A percentile compares a stretch with the other conserved stretches of the same genome.
These are phyloP conservation scores for Sporothrix pseudoabietina DNA, from an alignment of 2,329 filamentous ascomycete species.

Conservation along the genomic window DNA sequence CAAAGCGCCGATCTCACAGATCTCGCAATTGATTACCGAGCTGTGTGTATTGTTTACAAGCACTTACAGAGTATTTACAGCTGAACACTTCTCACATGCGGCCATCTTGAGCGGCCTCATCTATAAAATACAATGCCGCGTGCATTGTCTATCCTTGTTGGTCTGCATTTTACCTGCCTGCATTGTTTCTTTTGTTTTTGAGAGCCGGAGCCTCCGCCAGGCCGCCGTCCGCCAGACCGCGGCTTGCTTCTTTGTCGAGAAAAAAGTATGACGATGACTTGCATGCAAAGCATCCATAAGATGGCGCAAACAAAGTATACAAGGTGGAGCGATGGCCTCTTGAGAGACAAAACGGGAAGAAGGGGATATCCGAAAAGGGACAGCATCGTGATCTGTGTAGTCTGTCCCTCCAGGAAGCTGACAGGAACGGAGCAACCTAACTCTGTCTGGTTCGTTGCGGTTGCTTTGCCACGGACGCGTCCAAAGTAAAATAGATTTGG, in stretches of 20 bases:
- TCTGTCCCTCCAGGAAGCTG: neutral
- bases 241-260: neutral
- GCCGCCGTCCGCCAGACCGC: neutral
- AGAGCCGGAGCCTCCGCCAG: neutral
- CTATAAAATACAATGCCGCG: constrained; percentile 9
- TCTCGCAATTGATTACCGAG: neutral
- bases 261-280: constrained; percentile 14
- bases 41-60: neutral
- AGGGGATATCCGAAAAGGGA: neutral
- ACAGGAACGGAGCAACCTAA: neutral
- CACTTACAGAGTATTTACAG: constrained; percentile 6
- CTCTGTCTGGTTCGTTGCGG: neutral
- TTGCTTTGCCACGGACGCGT: neutral
- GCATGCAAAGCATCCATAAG: neutral
- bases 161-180: neutral
- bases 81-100: neutral
- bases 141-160: neutral
- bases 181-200: neutral
- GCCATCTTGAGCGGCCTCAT: constrained; percentile 4
- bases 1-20: neutral
- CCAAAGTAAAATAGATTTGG: neutral
- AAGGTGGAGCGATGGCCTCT: neutral
- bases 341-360: neutral
- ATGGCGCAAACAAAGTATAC: neutral
- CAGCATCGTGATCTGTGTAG: neutral